A percentile compares a stretch with the other conserved stretches of the same genome.
These are phyloP conservation scores for Gamsiella multidivaricata DNA, from an alignment of 192 early-diverging fungal species.

Conservation along the genomic window DNA sequence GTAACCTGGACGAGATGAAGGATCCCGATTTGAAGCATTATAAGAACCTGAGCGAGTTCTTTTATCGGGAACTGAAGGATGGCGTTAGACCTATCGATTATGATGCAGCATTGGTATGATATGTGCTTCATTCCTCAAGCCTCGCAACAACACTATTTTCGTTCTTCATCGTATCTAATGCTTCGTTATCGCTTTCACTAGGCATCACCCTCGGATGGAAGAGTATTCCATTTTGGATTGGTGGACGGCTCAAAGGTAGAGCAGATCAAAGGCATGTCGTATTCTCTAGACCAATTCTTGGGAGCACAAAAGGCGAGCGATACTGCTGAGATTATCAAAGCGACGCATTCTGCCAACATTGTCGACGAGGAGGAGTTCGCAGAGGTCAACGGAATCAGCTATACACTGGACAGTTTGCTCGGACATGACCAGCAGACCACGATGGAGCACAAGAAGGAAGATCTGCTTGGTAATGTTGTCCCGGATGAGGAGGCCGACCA, in stretches of 20 bases:
- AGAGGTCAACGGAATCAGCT: constrained; percentile 86
- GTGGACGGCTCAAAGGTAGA: constrained; percentile 84
- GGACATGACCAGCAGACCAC: constrained; percentile 57
- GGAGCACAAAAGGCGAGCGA: constrained; percentile 61
- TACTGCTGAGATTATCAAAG: constrained; percentile 54
- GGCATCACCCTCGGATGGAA: constrained; percentile 92
- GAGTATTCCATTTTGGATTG: constrained; percentile 88
- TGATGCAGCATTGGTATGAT: constrained; percentile 69
- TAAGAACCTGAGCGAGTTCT: constrained; percentile 90
- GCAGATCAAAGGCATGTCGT: constrained; percentile 95
- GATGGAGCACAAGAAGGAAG: constrained; percentile 51
- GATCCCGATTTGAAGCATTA: constrained; percentile 83
- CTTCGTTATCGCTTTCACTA: constrained; percentile 1
- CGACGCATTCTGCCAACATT: constrained; percentile 70
- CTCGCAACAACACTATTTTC: too few species aligned
- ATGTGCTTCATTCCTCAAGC: not conserved
- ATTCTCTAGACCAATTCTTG: constrained; percentile 89
- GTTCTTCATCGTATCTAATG: not conserved
- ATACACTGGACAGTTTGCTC: constrained; percentile 81
- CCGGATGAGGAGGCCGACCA: constrained; percentile 31
- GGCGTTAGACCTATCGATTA: constrained; percentile 80
- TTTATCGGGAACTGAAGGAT: constrained; percentile 89
- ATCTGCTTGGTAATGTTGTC: constrained; percentile 53
- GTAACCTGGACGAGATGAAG: constrained; percentile 94
- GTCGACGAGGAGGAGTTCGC: constrained; percentile 88